Evolutionary conservation across 2,329 filamentous ascomycete species (phyloP).

Genomic region (Sarocladium kiliense): DNA sequence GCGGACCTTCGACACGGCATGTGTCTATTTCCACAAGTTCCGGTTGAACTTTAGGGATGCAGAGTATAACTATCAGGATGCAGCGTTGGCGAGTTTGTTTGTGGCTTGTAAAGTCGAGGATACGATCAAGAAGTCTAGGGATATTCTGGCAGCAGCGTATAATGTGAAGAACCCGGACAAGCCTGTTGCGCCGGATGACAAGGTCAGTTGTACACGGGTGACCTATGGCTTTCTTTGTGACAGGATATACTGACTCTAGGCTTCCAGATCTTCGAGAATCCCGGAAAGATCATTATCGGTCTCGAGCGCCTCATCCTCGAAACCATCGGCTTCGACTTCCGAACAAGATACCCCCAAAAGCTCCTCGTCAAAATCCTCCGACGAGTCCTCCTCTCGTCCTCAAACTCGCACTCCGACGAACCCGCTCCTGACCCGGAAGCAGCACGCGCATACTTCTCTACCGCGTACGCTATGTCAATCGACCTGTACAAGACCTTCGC

Average conservation of each 20-base stretch:
- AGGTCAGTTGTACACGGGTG: constrained; percentile 47
- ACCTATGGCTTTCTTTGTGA: background rate
- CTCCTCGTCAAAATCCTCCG: constrained; percentile 72
- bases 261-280: constrained; percentile 68
- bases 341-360: constrained; percentile 81
- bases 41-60: constrained; percentile 77
- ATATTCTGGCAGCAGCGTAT: constrained; percentile 86
- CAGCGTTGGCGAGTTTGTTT: constrained; percentile 81
- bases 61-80: constrained; percentile 83
- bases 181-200: constrained; percentile 75
- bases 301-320: constrained; percentile 92
- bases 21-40: constrained; percentile 91
- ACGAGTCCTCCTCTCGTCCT: constrained; percentile 39
- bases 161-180: constrained; percentile 70
- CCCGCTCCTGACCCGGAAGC: constrained; percentile 22
- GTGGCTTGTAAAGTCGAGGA: constrained; percentile 97
- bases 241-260: constrained; percentile 16
- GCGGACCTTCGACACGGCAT: constrained; percentile 86
- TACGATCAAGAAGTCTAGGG: constrained; percentile 91
- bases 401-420: background rate
- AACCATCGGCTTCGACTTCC: constrained; percentile 88
- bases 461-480: constrained; percentile 76
- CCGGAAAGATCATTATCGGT: constrained; percentile 77
- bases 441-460: constrained; percentile 53
- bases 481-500: constrained; percentile 93